Percentiles rank a stretch among this genome's conserved stretches.
Evolutionary conservation across 129 eudicot genomes (phyloP).

Genomic region (Ambrosia artemisiifolia): DNA sequence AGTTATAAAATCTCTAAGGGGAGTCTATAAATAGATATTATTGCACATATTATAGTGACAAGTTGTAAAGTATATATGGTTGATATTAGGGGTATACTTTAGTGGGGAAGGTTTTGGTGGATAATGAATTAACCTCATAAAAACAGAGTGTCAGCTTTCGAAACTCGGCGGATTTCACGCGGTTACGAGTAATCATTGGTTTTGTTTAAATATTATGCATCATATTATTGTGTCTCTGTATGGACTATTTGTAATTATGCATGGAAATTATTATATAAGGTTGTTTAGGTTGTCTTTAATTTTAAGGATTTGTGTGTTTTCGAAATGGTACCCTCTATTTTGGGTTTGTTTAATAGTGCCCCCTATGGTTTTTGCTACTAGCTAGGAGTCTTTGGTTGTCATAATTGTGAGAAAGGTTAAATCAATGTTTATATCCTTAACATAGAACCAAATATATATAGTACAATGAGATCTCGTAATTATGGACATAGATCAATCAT

Average conservation of each 20-base stretch:
- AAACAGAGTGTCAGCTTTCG: conserved; percentile 29
- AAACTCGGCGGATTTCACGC: conserved; percentile 53
- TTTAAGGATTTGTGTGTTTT: neutral
- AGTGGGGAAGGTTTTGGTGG: conserved; percentile 15
- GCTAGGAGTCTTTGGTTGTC: neutral
- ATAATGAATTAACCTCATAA: neutral
- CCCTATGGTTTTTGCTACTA: neutral
- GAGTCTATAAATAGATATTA: conserved; percentile 12
- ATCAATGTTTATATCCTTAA: too few species aligned
- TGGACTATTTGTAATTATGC: neutral
- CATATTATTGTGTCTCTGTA: conserved; percentile 23
- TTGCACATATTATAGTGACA: conserved; percentile 13
- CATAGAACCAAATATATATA: too few species aligned
- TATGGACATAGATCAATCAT: too few species aligned
- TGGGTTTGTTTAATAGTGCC: neutral
- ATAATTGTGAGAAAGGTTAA: too few species aligned
- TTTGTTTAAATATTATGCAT: conserved; percentile 28
- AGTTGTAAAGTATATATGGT: conserved; percentile 15
- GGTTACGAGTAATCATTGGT: conserved; percentile 37
- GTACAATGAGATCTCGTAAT: too few species aligned
- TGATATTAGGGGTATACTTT: neutral
- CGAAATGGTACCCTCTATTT: neutral
- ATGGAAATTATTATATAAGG: neutral
- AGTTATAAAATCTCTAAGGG: conserved; percentile 4
- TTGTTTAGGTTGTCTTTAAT: conserved; percentile 4